Percentiles rank a stretch among this genome's conserved stretches.
These are phyloP conservation scores for Rhizoctonia solani DNA, from an alignment of 1,284 basidiomycete species.

Conservation along the genomic window DNA sequence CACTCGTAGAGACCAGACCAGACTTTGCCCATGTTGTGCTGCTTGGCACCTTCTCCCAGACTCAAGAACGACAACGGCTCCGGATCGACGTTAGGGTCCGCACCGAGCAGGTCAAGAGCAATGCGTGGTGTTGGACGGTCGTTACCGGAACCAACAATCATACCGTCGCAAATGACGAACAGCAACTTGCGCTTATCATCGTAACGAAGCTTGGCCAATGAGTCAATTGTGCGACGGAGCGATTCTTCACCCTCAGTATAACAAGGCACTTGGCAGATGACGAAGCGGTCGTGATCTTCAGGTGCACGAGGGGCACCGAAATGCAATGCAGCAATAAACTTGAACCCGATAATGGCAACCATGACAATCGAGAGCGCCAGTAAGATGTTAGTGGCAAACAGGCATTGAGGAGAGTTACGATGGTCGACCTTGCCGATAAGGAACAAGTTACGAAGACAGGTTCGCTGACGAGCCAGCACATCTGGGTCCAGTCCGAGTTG, in stretches of 20 bases:
- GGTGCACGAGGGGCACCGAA: constrained; percentile 82
- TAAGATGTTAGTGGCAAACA: constrained; percentile 91
- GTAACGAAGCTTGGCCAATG: constrained; percentile 91
- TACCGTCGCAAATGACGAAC: constrained; percentile 96
- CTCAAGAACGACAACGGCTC: constrained; percentile 94
- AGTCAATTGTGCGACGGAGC: constrained; percentile 89
- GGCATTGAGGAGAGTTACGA: constrained; percentile 87
- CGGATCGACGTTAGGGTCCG: constrained; percentile 89
- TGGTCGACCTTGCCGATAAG: constrained; percentile 90
- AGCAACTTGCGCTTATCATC: constrained; percentile 98
- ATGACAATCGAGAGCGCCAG: constrained; percentile 89
- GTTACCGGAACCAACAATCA: constrained; percentile 96
- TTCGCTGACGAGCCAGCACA: constrained; percentile 77
- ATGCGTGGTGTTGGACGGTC: constrained; percentile 90
- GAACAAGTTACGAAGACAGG: constrained; percentile 92
- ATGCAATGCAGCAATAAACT: constrained; percentile 94
- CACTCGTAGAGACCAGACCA: constrained; percentile 96
- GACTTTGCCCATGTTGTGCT: constrained; percentile 98
- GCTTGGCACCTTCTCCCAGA: constrained; percentile 92
- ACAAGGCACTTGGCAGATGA: constrained; percentile 98
- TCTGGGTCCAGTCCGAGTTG: constrained; percentile 64
- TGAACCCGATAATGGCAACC: constrained; percentile 97
- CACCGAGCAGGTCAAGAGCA: constrained; percentile 94
- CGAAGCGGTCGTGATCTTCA: constrained; percentile 97
- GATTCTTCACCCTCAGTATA: constrained; percentile 95